Evolutionary conservation across 176 grass and related monocot species (phyloP).

Genomic region (Aegilops speltoides): DNA sequence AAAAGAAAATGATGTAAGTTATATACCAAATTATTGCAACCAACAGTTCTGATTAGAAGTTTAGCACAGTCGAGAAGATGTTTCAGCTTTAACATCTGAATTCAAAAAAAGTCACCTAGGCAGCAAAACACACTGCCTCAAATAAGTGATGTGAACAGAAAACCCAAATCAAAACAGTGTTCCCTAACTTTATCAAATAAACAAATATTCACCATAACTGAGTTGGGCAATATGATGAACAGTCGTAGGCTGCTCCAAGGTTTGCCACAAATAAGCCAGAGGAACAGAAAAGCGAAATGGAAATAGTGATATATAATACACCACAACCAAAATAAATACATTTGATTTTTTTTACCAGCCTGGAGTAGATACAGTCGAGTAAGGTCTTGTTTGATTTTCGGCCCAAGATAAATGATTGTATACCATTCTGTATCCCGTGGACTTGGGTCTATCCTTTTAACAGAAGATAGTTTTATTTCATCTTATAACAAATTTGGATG

Average conservation of each 20-base stretch:
- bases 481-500: not conserved
- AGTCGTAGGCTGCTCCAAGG: not conserved
- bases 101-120: slow-evolving; percentile 1
- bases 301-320: not conserved
- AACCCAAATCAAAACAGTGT: not conserved
- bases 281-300: slow-evolving; percentile 1
- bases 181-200: not conserved
- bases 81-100: slow-evolving; percentile 1
- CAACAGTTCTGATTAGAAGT: not conserved
- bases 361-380: not conserved
- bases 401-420: not conserved
- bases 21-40: slow-evolving; percentile 1
- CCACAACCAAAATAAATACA: not conserved
- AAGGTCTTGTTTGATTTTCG: not conserved
- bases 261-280: slow-evolving; percentile 15
- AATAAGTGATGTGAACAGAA: not conserved
- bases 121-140: slow-evolving; percentile 17
- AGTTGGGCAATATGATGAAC: not conserved
- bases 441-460: not conserved
- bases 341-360: not conserved
- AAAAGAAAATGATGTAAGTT: slow-evolving; percentile 26
- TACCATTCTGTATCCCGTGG: not conserved
- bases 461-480: not conserved
- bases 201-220: not conserved
- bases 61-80: not conserved